Evolutionary conservation across 2,329 filamentous ascomycete species (phyloP).

Genomic region (Ascochyta rabiei): DNA sequence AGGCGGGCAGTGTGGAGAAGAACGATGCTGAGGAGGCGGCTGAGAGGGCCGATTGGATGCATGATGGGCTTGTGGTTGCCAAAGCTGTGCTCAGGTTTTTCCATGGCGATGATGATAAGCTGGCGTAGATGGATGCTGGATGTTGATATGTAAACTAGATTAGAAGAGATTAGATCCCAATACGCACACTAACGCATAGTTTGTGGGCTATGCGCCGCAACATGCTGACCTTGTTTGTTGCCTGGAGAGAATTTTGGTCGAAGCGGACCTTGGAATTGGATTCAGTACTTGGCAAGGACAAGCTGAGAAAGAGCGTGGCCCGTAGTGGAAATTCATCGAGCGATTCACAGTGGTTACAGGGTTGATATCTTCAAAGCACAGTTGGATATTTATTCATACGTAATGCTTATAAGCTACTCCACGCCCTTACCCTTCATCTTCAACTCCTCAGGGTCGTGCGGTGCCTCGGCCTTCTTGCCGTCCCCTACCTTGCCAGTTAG

Average conservation of each 20-base stretch:
- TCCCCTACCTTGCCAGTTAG: slow-evolving; percentile 27
- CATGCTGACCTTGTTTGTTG: too few relatives aligned
- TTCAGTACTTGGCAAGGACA: too few relatives aligned
- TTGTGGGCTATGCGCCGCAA: too few relatives aligned
- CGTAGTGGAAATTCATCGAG: too few relatives aligned
- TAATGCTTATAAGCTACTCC: slow-evolving; percentile 23
- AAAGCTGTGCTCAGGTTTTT: slow-evolving; percentile 42
- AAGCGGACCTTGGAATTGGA: too few relatives aligned
- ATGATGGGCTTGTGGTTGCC: slow-evolving; percentile 38
- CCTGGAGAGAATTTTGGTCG: too few relatives aligned
- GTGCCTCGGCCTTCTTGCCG: slow-evolving; percentile 28
- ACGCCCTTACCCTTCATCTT: slow-evolving; percentile 40
- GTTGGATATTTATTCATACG: too few relatives aligned
- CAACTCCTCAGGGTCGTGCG: slow-evolving; percentile 31
- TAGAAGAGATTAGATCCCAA: too few relatives aligned
- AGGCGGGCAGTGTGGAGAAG: slow-evolving; percentile 51
- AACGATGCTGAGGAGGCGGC: slow-evolving; percentile 45
- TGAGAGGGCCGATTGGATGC: slow-evolving; percentile 40
- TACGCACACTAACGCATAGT: too few relatives aligned
- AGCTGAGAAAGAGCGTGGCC: too few relatives aligned
- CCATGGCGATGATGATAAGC: slow-evolving; percentile 40
- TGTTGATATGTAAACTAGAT: slow-evolving; percentile 8
- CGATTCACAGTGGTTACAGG: too few relatives aligned
- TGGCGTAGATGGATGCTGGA: slow-evolving; percentile 5
- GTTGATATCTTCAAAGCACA: too few relatives aligned